Evolutionary conservation across 1,284 basidiomycete species (phyloP), one percentile per base, ranked within the genome.

Genomic region (Irpex rosettiformis): DNA sequence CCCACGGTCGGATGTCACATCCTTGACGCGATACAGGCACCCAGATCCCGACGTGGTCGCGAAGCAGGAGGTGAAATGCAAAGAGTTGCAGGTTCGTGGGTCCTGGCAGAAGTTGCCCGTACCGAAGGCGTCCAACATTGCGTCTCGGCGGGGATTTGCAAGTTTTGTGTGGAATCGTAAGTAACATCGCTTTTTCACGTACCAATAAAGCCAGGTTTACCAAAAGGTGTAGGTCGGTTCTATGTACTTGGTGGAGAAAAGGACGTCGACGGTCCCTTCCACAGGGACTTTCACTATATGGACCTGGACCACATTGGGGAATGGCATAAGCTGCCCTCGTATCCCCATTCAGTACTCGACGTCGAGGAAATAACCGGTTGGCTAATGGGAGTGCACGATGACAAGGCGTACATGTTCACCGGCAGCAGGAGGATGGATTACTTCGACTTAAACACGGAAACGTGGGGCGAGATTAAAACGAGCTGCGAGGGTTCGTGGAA

Each of bases 371-470:
- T 66, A 37, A 51, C 67, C 4, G 65, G 66, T n/a, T 71, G 66
- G 64, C 61, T 65, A 21, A 70, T 73, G 64, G 62, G 56, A 30
- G 67, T 73, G 8, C 62, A 71, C 60, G 65, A 67, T 2, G 58
- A 67, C 24, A 73, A 72, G 58, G 74, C 73, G 2, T 73, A 74
- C 54, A 65, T 73, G 40, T 73, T 72, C 65, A 68, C 64, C 5
- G 73, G 73, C 6, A 45, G 53, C 3, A 52, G 59, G 1, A 25
- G 58, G 0, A 43, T 75, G 54, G 70, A 72, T 57, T 71, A 62
- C 64, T 73, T 74, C 55, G 74, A 76, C 60, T 67, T 75, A 16
- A 67, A 72, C 54, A 63, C 52, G 33, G 33, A 40, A n/a, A 40
- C 33, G 22, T 75, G 74, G 72, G 65, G 67, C 1, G 57, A 54